Conservation (phyloP, 441 rosid genomes). For the Omphalea diandra region DNA sequence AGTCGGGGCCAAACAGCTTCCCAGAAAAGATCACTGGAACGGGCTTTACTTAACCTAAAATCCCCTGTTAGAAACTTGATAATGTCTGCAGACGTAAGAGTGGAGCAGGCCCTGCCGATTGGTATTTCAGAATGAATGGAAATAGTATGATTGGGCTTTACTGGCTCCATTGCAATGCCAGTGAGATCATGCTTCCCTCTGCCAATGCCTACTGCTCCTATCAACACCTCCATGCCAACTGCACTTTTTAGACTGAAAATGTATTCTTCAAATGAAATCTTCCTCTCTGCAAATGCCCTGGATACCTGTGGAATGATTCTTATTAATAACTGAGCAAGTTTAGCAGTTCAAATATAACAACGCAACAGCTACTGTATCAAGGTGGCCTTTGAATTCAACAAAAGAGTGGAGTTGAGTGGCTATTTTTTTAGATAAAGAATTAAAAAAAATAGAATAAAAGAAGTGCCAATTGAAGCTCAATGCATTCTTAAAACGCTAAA, state of each 20-base stretch:
- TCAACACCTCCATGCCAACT: conserved; percentile 45
- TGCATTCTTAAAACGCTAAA: background rate
- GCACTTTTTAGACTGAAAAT: conserved; percentile 50
- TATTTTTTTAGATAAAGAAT: background rate
- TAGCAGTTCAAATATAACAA: background rate
- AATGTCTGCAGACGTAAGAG: conserved; percentile 44
- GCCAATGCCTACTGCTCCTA: conserved; percentile 73
- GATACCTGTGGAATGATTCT: conserved; percentile 40
- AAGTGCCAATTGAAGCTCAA: background rate
- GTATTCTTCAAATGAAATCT: conserved; percentile 58
- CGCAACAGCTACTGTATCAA: background rate
- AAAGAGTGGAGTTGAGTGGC: background rate
- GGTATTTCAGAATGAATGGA: conserved; percentile 44
- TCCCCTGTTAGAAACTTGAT: conserved; percentile 48
- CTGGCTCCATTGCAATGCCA: conserved; percentile 39
- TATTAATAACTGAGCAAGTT: conserved; percentile 6
- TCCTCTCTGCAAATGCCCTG: conserved; percentile 58
- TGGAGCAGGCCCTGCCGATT: conserved; percentile 51
- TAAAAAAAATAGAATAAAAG: conserved; percentile 3
- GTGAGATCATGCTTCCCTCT: conserved; percentile 64
- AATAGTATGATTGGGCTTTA: conserved; percentile 29
- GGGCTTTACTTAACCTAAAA: conserved; percentile 62
- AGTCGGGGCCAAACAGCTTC: conserved; percentile 76
- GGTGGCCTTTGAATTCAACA: background rate
- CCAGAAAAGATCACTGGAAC: conserved; percentile 62